Evolutionary conservation across 2,329 filamentous ascomycete genomes (phyloP), one percentile per base, ranked within the genome.

Genomic region (Fusarium sp.): DNA sequence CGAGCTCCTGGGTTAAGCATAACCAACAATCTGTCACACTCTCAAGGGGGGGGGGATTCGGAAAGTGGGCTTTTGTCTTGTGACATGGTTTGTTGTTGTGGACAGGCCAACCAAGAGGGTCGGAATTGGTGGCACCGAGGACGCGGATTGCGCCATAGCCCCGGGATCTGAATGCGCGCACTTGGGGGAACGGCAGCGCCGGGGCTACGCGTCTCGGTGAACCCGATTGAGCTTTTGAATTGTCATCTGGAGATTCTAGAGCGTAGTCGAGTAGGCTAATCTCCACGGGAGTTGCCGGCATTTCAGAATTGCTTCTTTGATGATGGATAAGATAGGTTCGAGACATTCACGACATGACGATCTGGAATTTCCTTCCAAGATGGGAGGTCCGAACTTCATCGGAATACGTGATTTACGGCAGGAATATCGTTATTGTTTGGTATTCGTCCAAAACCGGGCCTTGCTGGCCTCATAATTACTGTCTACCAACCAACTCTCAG

Each of bases 71-170:
- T 37, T 57, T 40, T 17, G n/a, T 40, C 57, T 40, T 20, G 57
- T 60, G 57, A 60, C 57, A 40, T 20, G 25, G 22, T 32, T 52
- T 40, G 30, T 10, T 32, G 30, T 32, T 32, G 27, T 30, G 20
- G 27, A n/a, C 12, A 17, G 37, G 25, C 38, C 27, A 43, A 45
- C 58, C 37, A 45, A 30, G n/a, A 60, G 27, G 9, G 38, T 32
- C 27, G 15, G 33, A 60, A 32, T 45, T 60, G 37, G 27, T 60
- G 58, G 58, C 58, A 60, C 27, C 27, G n/a, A 60, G 30, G 27
- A 32, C 25, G 58, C 38, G 58, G 58, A 60, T 60, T 60, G 58
- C 58, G 58, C 58, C 58, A 60, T 45, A 45, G n/a, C 37, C 58
- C 58, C 30, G 58, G 58, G 38, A 20, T 27, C n/a, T 60, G 58